Conservation (phyloP, 2,329 filamentous ascomycete species). For the Clarireedia paspali region DNA sequence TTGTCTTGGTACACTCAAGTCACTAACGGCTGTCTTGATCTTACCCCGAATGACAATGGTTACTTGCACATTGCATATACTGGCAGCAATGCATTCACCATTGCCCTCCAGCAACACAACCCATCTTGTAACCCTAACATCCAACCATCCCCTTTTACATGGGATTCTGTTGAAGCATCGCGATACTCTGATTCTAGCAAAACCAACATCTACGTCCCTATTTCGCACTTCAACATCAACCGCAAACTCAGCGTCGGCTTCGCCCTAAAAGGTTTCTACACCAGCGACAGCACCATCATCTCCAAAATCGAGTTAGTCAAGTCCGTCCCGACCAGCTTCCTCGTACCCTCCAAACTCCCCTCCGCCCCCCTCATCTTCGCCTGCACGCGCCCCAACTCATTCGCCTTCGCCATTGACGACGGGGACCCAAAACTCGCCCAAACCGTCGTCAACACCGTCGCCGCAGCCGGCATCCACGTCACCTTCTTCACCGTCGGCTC, state of each 20-base stretch:
- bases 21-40: conserved; percentile 45
- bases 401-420: conserved; percentile 67
- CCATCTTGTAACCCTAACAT: conserved; percentile 45
- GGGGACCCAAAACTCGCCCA: conserved; percentile 52
- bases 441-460: conserved; percentile 53
- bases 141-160: conserved; percentile 57
- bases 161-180: conserved; percentile 58
- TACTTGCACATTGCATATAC: conserved; percentile 59
- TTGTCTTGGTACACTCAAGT: conserved; percentile 55
- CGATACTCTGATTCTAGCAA: conserved; percentile 43
- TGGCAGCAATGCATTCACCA: conserved; percentile 54
- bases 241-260: conserved; percentile 48
- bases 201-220: conserved; percentile 57
- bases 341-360: conserved; percentile 50
- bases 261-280: conserved; percentile 58
- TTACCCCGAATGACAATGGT: conserved; percentile 44
- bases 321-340: conserved; percentile 42
- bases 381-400: conserved; percentile 60
- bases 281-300: conserved; percentile 40
- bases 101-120: conserved; percentile 62
- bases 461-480: conserved; percentile 53
- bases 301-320: conserved; percentile 54
- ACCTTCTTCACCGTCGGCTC: conserved; percentile 66
- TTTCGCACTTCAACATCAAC: conserved; percentile 59
- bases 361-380: conserved; percentile 53